phyloP scores from a whole-genome alignment of 1,284 basidiomycete species.

The Melampsora americana region DNA sequence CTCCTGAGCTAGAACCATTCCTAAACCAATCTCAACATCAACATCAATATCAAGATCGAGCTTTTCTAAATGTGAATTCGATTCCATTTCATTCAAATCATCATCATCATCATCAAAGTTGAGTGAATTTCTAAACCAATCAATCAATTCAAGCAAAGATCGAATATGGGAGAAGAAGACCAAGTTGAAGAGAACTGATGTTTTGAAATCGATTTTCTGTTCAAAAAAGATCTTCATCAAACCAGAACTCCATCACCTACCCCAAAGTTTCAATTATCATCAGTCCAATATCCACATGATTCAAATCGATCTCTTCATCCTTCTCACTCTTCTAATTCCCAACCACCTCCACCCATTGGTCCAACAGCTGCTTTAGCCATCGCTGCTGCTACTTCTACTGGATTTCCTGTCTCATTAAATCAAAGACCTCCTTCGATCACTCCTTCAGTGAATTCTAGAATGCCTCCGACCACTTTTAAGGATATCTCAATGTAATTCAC shows the following conservation, averaged over 20 bases:
- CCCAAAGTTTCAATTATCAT: not conserved
- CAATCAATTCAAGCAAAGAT: not conserved
- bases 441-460: constrained; percentile 27
- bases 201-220: too few species aligned
- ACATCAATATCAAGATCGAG: not conserved
- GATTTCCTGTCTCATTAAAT: not conserved
- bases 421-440: constrained; percentile 19
- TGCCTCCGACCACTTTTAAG: constrained; percentile 30
- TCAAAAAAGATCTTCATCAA: not conserved
- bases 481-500: constrained; percentile 27
- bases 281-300: not conserved
- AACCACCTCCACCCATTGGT: constrained; percentile 6
- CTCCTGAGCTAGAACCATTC: not conserved
- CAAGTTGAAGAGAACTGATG: too few species aligned
- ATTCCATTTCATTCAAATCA: not conserved
- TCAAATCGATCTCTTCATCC: not conserved
- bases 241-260: not conserved
- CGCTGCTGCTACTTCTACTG: not conserved
- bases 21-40: too few species aligned
- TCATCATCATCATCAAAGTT: not conserved
- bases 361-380: not conserved
- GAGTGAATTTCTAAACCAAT: not conserved
- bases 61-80: not conserved
- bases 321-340: not conserved
- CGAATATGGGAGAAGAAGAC: too few species aligned